A percentile compares a stretch with the other conserved stretches of the same genome.
phyloP scores from a whole-genome alignment of 306 rosid species.

The Lathyrus tuberosus region DNA sequence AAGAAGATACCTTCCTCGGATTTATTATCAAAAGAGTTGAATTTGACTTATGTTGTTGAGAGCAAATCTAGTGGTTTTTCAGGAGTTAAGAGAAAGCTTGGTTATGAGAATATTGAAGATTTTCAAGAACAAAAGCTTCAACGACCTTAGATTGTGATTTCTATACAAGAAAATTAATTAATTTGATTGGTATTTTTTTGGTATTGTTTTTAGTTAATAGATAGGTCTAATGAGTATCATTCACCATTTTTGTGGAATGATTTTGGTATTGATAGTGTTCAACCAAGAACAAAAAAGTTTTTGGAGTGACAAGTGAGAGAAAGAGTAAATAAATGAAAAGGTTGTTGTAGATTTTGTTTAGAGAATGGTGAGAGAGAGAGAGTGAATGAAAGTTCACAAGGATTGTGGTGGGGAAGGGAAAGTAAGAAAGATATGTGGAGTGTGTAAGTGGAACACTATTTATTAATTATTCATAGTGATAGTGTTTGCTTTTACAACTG shows the following conservation, averaged over 20 bases:
- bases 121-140: conserved; percentile 52
- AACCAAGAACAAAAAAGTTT: conserved; percentile 49
- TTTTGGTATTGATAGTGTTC: conserved; percentile 57
- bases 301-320: conserved; percentile 48
- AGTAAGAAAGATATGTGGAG: conserved; percentile 48
- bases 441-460: conserved; percentile 45
- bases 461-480: conserved; percentile 50
- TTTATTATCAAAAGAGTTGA: conserved; percentile 47
- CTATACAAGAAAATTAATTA: conserved; percentile 21
- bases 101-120: conserved; percentile 53
- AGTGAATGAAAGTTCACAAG: conserved; percentile 41
- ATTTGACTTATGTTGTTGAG: conserved; percentile 54
- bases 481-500: conserved; percentile 46
- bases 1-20: conserved; percentile 62
- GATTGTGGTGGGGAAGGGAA: conserved; percentile 45
- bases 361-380: conserved; percentile 42
- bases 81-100: conserved; percentile 78
- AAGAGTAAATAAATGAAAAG: conserved; percentile 47
- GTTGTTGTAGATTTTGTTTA: conserved; percentile 45
- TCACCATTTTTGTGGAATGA: conserved; percentile 58
- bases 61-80: conserved; percentile 47
- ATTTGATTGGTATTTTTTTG: conserved; percentile 47
- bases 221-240: conserved; percentile 55
- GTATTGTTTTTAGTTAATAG: conserved; percentile 47
- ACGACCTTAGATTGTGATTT: conserved; percentile 47